Evolutionary conservation across 352 stramenopile genomes (phyloP).

Genomic region (Phytophthora macrochlamydospora): DNA sequence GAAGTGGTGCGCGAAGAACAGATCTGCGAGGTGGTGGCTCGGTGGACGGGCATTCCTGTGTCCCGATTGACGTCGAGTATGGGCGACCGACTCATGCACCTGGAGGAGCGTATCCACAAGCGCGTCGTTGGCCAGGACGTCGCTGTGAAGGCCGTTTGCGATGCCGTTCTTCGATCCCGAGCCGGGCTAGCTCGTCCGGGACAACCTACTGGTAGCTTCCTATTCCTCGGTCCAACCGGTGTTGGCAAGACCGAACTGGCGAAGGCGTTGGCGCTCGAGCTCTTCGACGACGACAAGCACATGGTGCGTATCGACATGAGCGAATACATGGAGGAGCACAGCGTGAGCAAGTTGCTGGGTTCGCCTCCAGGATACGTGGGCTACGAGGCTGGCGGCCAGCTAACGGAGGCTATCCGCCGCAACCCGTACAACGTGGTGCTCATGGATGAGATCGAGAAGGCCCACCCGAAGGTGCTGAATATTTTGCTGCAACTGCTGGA

Average conservation of each 20-base stretch:
- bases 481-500: slow-evolving; percentile 97
- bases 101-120: slow-evolving; percentile 86
- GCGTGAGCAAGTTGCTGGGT: slow-evolving; percentile 93
- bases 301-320: slow-evolving; percentile 98
- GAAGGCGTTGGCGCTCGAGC: slow-evolving; percentile 93
- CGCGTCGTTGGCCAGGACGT: slow-evolving; percentile 94
- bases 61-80: slow-evolving; percentile 78
- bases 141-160: slow-evolving; percentile 91
- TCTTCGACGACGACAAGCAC: slow-evolving; percentile 96
- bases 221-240: slow-evolving; percentile 96
- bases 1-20: slow-evolving; percentile 89
- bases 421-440: slow-evolving; percentile 97
- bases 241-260: slow-evolving; percentile 96
- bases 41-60: slow-evolving; percentile 92
- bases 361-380: slow-evolving; percentile 96
- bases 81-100: slow-evolving; percentile 81
- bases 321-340: slow-evolving; percentile 98
- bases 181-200: slow-evolving; percentile 87
- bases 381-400: slow-evolving; percentile 94
- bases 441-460: slow-evolving; percentile 99
- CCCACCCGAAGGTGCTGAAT: slow-evolving; percentile 96
- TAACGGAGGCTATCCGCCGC: slow-evolving; percentile 96
- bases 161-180: slow-evolving; percentile 92
- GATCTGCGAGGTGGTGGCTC: slow-evolving; percentile 90
- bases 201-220: slow-evolving; percentile 94